phyloP scores from a whole-genome alignment of 2,329 filamentous ascomycete genomes.

The Fusarium armeniacum region DNA sequence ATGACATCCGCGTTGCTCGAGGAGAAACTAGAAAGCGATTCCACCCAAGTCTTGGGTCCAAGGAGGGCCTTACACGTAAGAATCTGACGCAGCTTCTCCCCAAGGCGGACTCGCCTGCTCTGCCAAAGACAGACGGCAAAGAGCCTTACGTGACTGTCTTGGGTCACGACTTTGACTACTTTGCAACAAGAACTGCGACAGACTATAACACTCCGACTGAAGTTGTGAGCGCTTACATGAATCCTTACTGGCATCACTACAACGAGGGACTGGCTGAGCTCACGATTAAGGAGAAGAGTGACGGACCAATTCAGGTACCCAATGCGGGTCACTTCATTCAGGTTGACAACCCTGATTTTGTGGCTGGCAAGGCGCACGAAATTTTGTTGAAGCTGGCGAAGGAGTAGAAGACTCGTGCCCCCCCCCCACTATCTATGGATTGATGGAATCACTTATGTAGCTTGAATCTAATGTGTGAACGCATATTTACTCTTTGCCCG shows the following conservation, averaged over 20 bases:
- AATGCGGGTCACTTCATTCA: conserved; percentile 59
- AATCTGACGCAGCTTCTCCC: conserved; percentile 43
- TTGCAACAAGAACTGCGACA: conserved; percentile 21
- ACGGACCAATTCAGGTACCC: conserved; percentile 37
- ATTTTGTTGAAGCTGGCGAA: conserved; percentile 21
- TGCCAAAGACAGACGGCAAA: not conserved
- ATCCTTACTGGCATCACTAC: conserved; percentile 67
- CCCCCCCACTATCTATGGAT: not conserved
- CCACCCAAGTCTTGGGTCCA: conserved; percentile 41
- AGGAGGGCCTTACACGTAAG: conserved; percentile 41
- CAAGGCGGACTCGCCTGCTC: conserved; percentile 23
- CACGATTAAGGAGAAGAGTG: conserved; percentile 57
- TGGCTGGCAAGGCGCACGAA: conserved; percentile 48
- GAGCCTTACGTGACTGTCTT: conserved; percentile 43
- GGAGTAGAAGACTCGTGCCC: not conserved
- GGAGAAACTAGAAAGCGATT: conserved; percentile 32
- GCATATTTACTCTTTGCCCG: conserved; percentile 45
- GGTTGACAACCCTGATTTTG: conserved; percentile 64
- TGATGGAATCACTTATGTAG: not conserved
- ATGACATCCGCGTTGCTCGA: conserved; percentile 27
- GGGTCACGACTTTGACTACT: conserved; percentile 44
- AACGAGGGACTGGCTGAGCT: conserved; percentile 65
- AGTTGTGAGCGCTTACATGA: conserved; percentile 64
- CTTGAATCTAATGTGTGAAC: conserved; percentile 2
- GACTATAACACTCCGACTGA: conserved; percentile 16